Conservation (phyloP, 257 asterid genomes). For the Lithospermum erythrorhizon region DNA sequence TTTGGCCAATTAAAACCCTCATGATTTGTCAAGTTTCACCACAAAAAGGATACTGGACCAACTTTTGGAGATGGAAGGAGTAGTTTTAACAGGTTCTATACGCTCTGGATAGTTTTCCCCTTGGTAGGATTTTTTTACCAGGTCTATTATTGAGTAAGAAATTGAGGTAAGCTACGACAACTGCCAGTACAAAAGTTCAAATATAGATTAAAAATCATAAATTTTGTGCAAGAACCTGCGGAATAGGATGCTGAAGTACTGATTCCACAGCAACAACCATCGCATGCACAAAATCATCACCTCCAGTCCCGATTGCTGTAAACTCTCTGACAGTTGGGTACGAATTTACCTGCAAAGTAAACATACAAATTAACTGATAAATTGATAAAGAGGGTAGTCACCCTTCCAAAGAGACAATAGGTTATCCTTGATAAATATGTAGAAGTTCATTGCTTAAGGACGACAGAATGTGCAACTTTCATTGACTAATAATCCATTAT, state of each 20-base stretch:
- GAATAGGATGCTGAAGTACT: slow-evolving; percentile 60
- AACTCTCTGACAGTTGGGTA: slow-evolving; percentile 88
- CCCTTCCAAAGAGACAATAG: no score
- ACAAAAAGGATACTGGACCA: no score
- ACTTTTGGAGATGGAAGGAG: no score
- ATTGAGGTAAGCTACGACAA: no score
- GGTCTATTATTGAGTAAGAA: no score
- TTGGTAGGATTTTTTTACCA: no score
- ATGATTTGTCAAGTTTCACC: no score
- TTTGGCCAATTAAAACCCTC: no score
- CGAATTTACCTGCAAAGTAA: slow-evolving; percentile 54
- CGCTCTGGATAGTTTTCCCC: no score
- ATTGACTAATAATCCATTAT: background rate
- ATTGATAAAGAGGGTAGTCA: background rate
- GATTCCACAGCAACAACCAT: slow-evolving; percentile 97
- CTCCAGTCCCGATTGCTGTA: slow-evolving; percentile 94
- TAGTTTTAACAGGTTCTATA: no score
- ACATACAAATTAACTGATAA: slow-evolving; percentile 1
- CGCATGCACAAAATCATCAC: slow-evolving; percentile 88
- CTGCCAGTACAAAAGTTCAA: background rate
- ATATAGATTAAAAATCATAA: background rate
- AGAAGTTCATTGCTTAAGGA: no score
- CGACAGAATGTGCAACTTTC: background rate
- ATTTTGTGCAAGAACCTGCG: slow-evolving; percentile 35
- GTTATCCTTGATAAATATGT: no score